phyloP scores from a whole-genome alignment of 306 rosid genomes.

The Gynostemma pentaphyllum region DNA sequence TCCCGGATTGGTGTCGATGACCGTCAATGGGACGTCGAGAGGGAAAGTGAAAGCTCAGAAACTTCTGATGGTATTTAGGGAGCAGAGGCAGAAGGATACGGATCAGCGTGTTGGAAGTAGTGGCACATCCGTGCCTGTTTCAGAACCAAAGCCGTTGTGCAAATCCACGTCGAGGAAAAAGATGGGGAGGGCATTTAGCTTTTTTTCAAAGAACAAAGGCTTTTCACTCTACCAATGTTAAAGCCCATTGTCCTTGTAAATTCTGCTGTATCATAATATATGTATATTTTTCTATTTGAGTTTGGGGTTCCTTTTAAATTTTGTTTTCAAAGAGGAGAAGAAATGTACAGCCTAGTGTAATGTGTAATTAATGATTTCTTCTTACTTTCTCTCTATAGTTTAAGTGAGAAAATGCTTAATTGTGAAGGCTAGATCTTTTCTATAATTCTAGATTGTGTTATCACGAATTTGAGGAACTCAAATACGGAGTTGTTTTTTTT shows the following conservation, averaged over 20 bases:
- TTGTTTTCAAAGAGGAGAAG: conserved; percentile 34
- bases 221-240: conserved; percentile 88
- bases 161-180: conserved; percentile 67
- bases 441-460: too few relatives aligned
- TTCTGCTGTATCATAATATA: conserved; percentile 30
- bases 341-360: conserved; percentile 79
- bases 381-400: conserved; percentile 3
- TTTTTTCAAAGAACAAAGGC: conserved; percentile 74
- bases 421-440: too few relatives aligned
- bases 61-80: conserved; percentile 77
- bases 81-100: conserved; percentile 68
- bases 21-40: conserved; percentile 79
- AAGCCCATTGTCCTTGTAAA: conserved; percentile 38
- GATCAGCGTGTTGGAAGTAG: conserved; percentile 33
- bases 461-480: too few relatives aligned
- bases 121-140: conserved; percentile 24
- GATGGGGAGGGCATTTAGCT: conserved; percentile 56
- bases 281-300: conserved; percentile 13
- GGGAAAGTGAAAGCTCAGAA: conserved; percentile 83
- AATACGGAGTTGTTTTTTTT: too few relatives aligned
- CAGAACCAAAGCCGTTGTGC: conserved; percentile 60
- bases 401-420: background rate
- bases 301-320: conserved; percentile 8
- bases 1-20: conserved; percentile 85
- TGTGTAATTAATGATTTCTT: conserved; percentile 62